These are phyloP conservation scores for Vitis rotundifolia DNA, from an alignment of 164 flowering plant genomes.

Conservation along the genomic window DNA sequence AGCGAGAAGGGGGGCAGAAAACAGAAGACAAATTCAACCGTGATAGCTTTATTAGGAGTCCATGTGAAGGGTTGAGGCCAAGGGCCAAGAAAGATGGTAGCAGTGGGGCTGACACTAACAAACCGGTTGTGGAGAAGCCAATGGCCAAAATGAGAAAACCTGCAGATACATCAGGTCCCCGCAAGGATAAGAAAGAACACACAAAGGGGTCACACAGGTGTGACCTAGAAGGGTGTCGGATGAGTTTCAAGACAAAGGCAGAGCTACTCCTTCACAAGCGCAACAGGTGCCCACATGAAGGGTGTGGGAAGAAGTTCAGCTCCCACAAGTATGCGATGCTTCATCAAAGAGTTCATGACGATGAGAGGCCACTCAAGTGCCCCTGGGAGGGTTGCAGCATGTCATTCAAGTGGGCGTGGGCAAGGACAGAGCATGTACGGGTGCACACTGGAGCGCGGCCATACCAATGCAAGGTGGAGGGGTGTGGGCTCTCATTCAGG, in stretches of 20 bases:
- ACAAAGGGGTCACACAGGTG: slow-evolving; percentile 42
- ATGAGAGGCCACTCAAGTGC: slow-evolving; percentile 89
- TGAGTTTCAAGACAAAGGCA: slow-evolving; percentile 69
- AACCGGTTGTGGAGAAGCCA: slow-evolving; percentile 13
- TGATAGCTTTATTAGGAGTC: slow-evolving; percentile 58
- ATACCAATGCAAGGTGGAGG: slow-evolving; percentile 68
- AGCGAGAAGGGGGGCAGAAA: slow-evolving; percentile 36
- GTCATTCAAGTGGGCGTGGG: slow-evolving; percentile 99
- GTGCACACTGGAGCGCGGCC: slow-evolving; percentile 95
- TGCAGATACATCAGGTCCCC: slow-evolving; percentile 13
- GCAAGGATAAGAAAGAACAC: slow-evolving; percentile 24
- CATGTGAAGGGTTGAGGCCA: slow-evolving; percentile 92
- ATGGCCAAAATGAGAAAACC: slow-evolving; percentile 22
- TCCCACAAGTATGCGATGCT: slow-evolving; percentile 68
- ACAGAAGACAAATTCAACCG: slow-evolving; percentile 15
- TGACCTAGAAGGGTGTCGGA: slow-evolving; percentile 65
- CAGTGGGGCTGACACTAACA: slow-evolving; percentile 11
- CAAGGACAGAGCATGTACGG: slow-evolving; percentile 83
- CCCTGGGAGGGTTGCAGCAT: slow-evolving; percentile 84
- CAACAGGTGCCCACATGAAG: slow-evolving; percentile 67
- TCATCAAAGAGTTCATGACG: slow-evolving; percentile 77
- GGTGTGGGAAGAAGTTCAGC: slow-evolving; percentile 75
- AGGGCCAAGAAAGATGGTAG: slow-evolving; percentile 38
- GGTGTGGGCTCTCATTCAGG: slow-evolving; percentile 84
- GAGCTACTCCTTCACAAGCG: slow-evolving; percentile 60